These are phyloP conservation scores for Chaetomium sp. DNA, from an alignment of 2,329 filamentous ascomycete species.

Conservation along the genomic window DNA sequence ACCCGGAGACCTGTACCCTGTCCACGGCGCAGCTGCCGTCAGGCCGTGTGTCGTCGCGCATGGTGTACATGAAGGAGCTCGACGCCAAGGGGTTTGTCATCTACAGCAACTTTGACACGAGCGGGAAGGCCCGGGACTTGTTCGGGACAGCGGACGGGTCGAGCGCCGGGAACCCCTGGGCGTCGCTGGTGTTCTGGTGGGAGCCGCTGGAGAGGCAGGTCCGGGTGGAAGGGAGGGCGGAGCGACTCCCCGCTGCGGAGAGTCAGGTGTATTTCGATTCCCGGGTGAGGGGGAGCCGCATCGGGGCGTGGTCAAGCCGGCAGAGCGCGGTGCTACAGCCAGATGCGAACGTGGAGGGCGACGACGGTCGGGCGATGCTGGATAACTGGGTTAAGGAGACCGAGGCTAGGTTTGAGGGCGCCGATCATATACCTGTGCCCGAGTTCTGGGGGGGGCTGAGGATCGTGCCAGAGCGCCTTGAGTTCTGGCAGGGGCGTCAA, in stretches of 20 bases:
- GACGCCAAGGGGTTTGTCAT: slow-evolving; percentile 82
- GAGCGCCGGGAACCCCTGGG: slow-evolving; percentile 66
- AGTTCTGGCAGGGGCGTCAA: slow-evolving; percentile 95
- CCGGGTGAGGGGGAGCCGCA: slow-evolving; percentile 73
- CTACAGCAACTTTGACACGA: slow-evolving; percentile 90
- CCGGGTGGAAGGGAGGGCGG: slow-evolving; percentile 76
- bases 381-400: slow-evolving; percentile 77
- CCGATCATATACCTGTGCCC: slow-evolving; percentile 83
- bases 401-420: slow-evolving; percentile 72
- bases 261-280: slow-evolving; percentile 70
- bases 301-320: slow-evolving; percentile 91
- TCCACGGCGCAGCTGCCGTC: slow-evolving; percentile 82
- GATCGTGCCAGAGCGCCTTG: slow-evolving; percentile 80
- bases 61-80: slow-evolving; percentile 95
- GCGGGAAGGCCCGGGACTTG: slow-evolving; percentile 68
- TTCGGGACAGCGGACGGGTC: slow-evolving; percentile 38
- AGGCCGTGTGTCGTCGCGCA: slow-evolving; percentile 79
- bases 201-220: slow-evolving; percentile 83
- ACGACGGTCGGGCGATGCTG: slow-evolving; percentile 72
- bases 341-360: slow-evolving; percentile 43
- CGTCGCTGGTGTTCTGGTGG: slow-evolving; percentile 90
- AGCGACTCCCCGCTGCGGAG: slow-evolving; percentile 69
- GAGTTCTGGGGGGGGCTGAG: slow-evolving; percentile 93
- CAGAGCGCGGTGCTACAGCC: slow-evolving; percentile 76
- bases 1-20: slow-evolving; percentile 87